These are phyloP conservation scores for Mesembryanthemum crystallinum DNA, from an alignment of 148 eudicot species.

Conservation along the genomic window DNA sequence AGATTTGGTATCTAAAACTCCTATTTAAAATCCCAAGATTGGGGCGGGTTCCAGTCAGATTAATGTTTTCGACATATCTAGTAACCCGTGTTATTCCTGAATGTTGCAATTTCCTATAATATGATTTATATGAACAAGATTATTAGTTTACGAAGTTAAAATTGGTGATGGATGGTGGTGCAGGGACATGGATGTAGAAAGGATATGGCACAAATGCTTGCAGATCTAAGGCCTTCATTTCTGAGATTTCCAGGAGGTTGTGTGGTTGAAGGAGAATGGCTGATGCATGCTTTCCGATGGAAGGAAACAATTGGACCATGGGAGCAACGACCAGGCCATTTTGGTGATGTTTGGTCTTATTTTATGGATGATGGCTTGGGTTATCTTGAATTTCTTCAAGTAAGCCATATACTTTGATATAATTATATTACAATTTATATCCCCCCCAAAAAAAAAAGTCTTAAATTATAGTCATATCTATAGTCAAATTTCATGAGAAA, in stretches of 20 bases:
- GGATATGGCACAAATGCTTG: slow-evolving; percentile 68
- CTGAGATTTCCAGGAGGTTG: slow-evolving; percentile 92
- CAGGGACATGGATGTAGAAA: slow-evolving; percentile 85
- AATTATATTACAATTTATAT: not conserved
- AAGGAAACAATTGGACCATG: slow-evolving; percentile 78
- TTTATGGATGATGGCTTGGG: slow-evolving; percentile 80
- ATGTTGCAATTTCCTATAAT: no score
- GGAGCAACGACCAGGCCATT: slow-evolving; percentile 77
- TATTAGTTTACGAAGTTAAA: no score
- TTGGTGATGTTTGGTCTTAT: slow-evolving; percentile 69
- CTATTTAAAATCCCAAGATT: no score
- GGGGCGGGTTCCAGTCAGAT: no score
- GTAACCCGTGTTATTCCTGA: no score
- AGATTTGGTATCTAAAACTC: no score
- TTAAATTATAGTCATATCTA: no score
- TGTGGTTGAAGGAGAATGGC: slow-evolving; percentile 63
- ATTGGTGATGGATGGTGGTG: not conserved
- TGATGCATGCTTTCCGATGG: slow-evolving; percentile 74
- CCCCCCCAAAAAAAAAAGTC: no score
- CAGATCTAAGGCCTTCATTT: slow-evolving; percentile 68
- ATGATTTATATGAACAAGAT: no score
- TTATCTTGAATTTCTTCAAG: slow-evolving; percentile 66
- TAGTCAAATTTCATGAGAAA: no score
- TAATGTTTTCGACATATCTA: no score
- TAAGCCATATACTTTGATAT: slow-evolving; percentile 1